Evolutionary conservation across 2,329 filamentous ascomycete genomes (phyloP).

Genomic region (Colletotrichum phormii): DNA sequence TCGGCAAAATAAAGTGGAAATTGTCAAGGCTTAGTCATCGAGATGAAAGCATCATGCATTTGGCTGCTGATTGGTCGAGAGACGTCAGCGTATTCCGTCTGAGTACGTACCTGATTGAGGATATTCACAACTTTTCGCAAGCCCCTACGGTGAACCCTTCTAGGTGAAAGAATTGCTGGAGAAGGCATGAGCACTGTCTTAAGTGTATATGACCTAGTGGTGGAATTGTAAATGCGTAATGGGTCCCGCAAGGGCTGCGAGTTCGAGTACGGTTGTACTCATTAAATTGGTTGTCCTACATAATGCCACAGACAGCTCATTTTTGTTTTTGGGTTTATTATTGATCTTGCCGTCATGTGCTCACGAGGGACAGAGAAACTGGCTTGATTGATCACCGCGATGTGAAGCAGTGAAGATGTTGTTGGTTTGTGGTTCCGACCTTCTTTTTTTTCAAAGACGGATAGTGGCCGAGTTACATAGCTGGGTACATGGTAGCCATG

Average conservation of each 20-base stretch:
- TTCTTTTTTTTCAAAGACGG: too few relatives aligned
- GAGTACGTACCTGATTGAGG: not conserved
- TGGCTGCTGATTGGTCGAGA: not conserved
- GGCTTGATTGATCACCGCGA: too few relatives aligned
- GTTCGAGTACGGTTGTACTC: not conserved
- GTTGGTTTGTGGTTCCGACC: too few relatives aligned
- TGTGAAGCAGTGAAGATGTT: too few relatives aligned
- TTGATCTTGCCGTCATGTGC: not conserved
- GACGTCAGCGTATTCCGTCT: not conserved
- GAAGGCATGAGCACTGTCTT: not conserved
- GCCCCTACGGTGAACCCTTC: too few relatives aligned
- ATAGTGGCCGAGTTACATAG: too few relatives aligned
- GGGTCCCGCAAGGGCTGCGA: not conserved
- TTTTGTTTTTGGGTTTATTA: not conserved
- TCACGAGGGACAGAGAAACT: too few relatives aligned
- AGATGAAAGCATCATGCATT: constrained; percentile 24
- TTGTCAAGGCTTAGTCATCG: constrained; percentile 11
- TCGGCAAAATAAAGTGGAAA: not conserved
- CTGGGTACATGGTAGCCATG: too few relatives aligned
- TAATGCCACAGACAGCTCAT: not conserved
- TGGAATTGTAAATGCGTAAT: not conserved
- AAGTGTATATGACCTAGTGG: not conserved
- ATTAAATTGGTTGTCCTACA: not conserved
- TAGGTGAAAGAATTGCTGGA: not conserved
- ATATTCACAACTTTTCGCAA: not conserved